A percentile compares a stretch with the other conserved stretches of the same genome.
phyloP scores from a whole-genome alignment of 768 basidiomycete species.

The Xerocomellus dryophilus region DNA sequence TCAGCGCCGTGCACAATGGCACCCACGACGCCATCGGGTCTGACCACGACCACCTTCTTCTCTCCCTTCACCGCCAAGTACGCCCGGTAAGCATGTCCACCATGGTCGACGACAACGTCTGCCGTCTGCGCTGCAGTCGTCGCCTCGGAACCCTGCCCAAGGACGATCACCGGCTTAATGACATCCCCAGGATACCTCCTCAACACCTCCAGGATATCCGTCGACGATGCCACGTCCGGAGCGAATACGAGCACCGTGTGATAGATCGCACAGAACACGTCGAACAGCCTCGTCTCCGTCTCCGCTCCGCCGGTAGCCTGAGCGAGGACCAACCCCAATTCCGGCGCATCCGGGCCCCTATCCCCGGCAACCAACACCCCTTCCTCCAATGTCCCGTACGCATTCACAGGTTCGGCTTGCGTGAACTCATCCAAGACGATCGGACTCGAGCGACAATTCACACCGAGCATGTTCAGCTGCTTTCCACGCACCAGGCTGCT shows the following conservation, averaged over 20 bases:
- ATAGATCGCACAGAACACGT: slow-evolving; percentile 16
- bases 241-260: slow-evolving; percentile 33
- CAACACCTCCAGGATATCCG: slow-evolving; percentile 10
- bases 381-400: slow-evolving; percentile 22
- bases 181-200: slow-evolving; percentile 1
- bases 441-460: slow-evolving; percentile 37
- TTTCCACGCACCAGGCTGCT: neutral
- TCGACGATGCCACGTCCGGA: neutral
- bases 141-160: slow-evolving; percentile 2
- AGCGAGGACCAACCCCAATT: slow-evolving; percentile 25
- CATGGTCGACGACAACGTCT: slow-evolving; percentile 35
- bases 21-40: no score
- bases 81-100: slow-evolving; percentile 38
- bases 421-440: slow-evolving; percentile 37
- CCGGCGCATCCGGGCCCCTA: slow-evolving; percentile 43
- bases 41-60: no score
- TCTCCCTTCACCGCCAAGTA: no score
- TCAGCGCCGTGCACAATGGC: no score
- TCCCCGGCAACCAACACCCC: slow-evolving; percentile 39
- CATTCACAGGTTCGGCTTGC: slow-evolving; percentile 6
- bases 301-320: neutral
- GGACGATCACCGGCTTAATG: slow-evolving; percentile 13
- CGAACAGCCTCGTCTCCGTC: slow-evolving; percentile 18
- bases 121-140: slow-evolving; percentile 18
- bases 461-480: slow-evolving; percentile 27